Evolutionary conservation across 1,139 yeast genomes (phyloP).

Genomic region (Geotrichum bryndzae): DNA sequence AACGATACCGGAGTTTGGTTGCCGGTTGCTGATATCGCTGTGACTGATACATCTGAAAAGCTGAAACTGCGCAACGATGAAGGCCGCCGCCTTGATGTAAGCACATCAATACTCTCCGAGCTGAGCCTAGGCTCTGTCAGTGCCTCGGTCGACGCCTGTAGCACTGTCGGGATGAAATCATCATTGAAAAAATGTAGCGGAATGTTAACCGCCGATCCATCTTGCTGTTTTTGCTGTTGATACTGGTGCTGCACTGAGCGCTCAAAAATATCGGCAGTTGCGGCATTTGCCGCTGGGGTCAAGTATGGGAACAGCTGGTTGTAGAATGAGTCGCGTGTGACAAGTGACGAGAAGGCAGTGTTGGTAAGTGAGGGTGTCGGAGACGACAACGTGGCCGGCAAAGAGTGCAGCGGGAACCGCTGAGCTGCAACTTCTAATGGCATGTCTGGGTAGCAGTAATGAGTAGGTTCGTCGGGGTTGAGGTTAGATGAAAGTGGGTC

Average conservation of each 20-base stretch:
- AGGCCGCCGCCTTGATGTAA: slow-evolving; percentile 49
- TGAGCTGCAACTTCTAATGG: not conserved
- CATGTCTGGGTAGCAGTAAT: not conserved
- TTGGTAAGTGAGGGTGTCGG: not conserved
- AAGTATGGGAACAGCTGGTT: not conserved
- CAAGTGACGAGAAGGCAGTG: not conserved
- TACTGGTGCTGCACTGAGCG: slow-evolving; percentile 37
- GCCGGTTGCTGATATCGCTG: not conserved
- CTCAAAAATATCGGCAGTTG: slow-evolving; percentile 37
- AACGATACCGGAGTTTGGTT: not conserved
- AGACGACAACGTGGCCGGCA: not conserved
- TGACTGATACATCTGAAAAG: not conserved
- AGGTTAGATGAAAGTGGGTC: not conserved
- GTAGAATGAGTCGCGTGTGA: not conserved
- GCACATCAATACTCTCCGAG: slow-evolving; percentile 63
- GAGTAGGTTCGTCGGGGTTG: not conserved
- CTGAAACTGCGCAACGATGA: slow-evolving; percentile 15
- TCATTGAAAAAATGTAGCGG: slow-evolving; percentile 50
- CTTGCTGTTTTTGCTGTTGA: not conserved
- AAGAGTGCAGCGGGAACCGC: not conserved
- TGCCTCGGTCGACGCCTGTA: slow-evolving; percentile 69
- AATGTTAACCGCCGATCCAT: slow-evolving; percentile 19
- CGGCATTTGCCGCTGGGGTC: not conserved
- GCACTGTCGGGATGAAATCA: slow-evolving; percentile 74
- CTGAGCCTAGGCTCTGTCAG: slow-evolving; percentile 52